Percentiles rank a stretch among this genome's conserved stretches.
These are phyloP conservation scores for Cupressus sempervirens DNA, from an alignment of 75 land plant species.

Conservation along the genomic window DNA sequence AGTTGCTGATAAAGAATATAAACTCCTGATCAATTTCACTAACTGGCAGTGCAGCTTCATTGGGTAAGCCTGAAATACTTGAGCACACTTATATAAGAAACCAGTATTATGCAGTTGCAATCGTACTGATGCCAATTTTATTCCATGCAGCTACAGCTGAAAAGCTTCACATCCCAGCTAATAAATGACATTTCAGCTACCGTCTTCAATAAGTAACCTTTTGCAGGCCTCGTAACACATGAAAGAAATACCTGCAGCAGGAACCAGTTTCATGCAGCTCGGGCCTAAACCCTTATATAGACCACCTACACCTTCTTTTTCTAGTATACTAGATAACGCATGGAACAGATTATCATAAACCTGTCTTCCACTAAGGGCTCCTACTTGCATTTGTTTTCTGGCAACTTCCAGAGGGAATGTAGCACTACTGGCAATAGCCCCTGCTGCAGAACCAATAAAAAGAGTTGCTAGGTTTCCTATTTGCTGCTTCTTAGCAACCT, in stretches of 20 bases:
- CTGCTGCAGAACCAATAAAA: constrained; percentile 81
- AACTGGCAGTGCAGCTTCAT: not conserved
- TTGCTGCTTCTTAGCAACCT: constrained; percentile 60
- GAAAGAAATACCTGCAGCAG: constrained; percentile 97
- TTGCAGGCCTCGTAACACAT: constrained; percentile 99
- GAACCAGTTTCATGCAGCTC: constrained; percentile 94
- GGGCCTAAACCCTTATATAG: constrained; percentile 87
- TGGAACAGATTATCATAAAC: constrained; percentile 78
- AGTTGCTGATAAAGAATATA: not conserved
- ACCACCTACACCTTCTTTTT: constrained; percentile 79
- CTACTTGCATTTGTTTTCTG: constrained; percentile 92
- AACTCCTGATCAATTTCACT: not conserved
- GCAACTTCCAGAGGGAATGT: constrained; percentile 93
- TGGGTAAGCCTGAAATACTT: not conserved
- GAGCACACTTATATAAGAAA: not conserved
- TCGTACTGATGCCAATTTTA: not conserved
- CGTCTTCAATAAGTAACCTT: constrained; percentile 76
- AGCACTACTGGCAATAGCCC: constrained; percentile 74
- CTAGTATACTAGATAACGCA: constrained; percentile 76
- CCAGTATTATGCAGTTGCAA: not conserved
- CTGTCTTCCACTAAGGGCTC: constrained; percentile 76
- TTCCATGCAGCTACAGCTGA: constrained; percentile 1
- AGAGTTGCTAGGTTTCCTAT: constrained; percentile 80
- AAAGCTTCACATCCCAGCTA: constrained; percentile 3
- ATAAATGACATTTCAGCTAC: constrained; percentile 11